Conservation (phyloP, 768 basidiomycete genomes). For the Mycena galopus region DNA sequence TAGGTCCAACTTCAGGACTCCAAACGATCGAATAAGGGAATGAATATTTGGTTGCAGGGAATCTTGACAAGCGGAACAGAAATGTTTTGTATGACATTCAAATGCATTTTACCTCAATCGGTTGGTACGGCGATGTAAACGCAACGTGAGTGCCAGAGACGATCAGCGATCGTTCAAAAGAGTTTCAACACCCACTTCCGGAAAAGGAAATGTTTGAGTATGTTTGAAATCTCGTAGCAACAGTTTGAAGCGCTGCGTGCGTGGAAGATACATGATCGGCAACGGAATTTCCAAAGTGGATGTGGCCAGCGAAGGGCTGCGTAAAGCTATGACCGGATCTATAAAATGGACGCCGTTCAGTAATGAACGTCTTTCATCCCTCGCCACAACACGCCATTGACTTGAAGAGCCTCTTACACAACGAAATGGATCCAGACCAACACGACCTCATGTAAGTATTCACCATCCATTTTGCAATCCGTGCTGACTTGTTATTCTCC, state of each 20-base stretch:
- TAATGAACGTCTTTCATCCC: neutral
- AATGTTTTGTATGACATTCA: too few species aligned
- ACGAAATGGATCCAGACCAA: neutral
- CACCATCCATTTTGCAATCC: neutral
- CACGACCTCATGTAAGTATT: neutral
- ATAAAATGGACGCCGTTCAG: neutral
- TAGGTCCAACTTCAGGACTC: too few species aligned
- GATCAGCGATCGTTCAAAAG: neutral
- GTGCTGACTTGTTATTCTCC: neutral
- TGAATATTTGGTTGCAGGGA: too few species aligned
- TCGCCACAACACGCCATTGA: too few species aligned
- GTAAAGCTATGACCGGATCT: neutral
- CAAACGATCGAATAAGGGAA: too few species aligned
- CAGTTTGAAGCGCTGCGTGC: neutral
- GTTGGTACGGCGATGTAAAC: too few species aligned
- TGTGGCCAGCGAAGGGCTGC: too few species aligned
- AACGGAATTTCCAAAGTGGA: neutral
- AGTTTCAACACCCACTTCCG: neutral
- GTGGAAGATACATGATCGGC: constrained; percentile 1
- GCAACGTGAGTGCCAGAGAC: too few species aligned
- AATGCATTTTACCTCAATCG: too few species aligned
- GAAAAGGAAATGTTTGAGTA: neutral
- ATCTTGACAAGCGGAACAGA: too few species aligned
- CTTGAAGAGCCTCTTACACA: too few species aligned
- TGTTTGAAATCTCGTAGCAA: neutral